Conservation (phyloP, 257 asterid species). For the Avicennia marina region DNA sequence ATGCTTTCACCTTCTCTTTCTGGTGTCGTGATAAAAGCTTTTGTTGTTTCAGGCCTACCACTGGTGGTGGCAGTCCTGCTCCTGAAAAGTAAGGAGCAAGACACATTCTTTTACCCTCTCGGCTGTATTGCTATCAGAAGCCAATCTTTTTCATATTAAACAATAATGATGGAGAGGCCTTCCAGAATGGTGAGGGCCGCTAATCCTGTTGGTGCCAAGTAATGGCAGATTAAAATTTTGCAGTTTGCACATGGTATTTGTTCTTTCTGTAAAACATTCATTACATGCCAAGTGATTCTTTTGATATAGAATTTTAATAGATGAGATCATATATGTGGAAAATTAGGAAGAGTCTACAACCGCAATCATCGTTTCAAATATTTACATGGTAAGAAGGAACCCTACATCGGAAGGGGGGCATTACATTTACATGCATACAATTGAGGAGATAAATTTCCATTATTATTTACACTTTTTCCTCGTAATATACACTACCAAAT, state of each 20-base stretch:
- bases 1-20: background rate
- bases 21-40: background rate
- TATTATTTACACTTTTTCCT: too few species aligned
- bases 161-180: conserved; percentile 1
- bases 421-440: background rate
- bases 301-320: background rate
- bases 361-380: too few species aligned
- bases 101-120: background rate
- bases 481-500: background rate
- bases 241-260: background rate
- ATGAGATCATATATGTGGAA: too few species aligned
- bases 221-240: conserved; percentile 8
- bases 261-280: background rate
- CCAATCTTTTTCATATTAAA: background rate
- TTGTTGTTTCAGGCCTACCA: conserved; percentile 60
- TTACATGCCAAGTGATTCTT: background rate
- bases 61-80: conserved; percentile 63
- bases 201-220: background rate
- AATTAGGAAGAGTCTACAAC: too few species aligned
- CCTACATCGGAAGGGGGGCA: too few species aligned
- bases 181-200: background rate
- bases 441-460: too few species aligned
- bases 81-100: conserved; percentile 33
- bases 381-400: too few species aligned
- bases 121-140: background rate